These are phyloP conservation scores for Carex parvula DNA, from an alignment of 176 grass and related monocot species.

Conservation along the genomic window DNA sequence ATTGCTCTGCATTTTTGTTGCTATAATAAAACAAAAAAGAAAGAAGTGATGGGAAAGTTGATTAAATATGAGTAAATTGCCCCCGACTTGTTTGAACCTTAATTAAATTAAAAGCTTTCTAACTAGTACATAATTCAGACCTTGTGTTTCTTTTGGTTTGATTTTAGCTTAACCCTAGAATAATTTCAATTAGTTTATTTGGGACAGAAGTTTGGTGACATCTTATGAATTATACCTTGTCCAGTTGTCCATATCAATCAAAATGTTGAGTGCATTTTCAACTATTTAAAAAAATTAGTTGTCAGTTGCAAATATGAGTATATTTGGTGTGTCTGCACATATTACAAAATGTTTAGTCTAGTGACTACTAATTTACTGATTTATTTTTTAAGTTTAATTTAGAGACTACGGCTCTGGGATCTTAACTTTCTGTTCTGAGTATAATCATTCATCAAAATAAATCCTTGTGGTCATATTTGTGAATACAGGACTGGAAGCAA, in stretches of 20 bases:
- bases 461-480: neutral
- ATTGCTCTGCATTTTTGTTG: neutral
- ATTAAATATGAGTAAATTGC: neutral
- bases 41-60: neutral
- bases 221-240: neutral
- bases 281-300: neutral
- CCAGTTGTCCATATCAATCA: neutral
- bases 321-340: neutral
- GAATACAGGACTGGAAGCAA: no score
- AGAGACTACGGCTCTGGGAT: neutral
- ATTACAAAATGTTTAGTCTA: conserved; percentile 9
- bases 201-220: neutral
- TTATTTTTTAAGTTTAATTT: neutral
- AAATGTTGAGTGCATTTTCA: neutral
- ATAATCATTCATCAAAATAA: neutral
- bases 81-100: neutral
- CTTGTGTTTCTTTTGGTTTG: neutral
- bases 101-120: neutral
- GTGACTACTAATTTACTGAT: neutral
- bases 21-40: neutral
- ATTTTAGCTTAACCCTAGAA: neutral
- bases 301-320: conserved; percentile 12
- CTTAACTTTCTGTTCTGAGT: neutral
- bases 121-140: neutral
- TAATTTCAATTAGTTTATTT: neutral